A percentile compares a stretch with the other conserved stretches of the same genome.
Evolutionary conservation across 306 rosid species (phyloP).

Genomic region (Boehmeria nivea): DNA sequence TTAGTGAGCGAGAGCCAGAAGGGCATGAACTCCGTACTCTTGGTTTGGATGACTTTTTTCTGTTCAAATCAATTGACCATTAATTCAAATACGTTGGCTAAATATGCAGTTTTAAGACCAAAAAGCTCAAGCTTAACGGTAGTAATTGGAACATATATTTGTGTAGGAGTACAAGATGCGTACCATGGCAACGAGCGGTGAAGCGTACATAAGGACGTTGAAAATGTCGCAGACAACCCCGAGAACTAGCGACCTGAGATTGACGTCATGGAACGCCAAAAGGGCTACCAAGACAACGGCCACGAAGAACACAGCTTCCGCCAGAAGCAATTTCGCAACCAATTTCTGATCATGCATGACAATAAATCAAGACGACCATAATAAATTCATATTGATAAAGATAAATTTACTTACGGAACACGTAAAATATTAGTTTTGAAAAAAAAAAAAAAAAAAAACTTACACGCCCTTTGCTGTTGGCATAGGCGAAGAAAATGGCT

Average conservation of each 20-base stretch:
- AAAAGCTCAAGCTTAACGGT: not conserved
- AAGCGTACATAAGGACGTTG: slow-evolving; percentile 60
- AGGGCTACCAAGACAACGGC: slow-evolving; percentile 31
- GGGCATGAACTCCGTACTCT: slow-evolving; percentile 79
- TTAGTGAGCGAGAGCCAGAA: slow-evolving; percentile 63
- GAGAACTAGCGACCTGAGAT: slow-evolving; percentile 45
- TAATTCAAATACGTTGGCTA: too few species aligned
- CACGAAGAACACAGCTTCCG: slow-evolving; percentile 33
- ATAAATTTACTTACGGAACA: not conserved
- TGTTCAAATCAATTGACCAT: slow-evolving; percentile 22
- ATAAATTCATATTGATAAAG: not conserved
- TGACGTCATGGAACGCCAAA: slow-evolving; percentile 31
- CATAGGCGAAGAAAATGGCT: slow-evolving; percentile 34
- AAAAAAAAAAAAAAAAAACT: not conserved
- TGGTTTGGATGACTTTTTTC: slow-evolving; percentile 53
- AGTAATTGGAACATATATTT: not conserved
- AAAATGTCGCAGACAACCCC: slow-evolving; percentile 60
- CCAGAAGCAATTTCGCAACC: slow-evolving; percentile 4
- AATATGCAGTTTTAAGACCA: too few species aligned
- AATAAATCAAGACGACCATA: not conserved
- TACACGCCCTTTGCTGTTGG: slow-evolving; percentile 35
- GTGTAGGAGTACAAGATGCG: not conserved
- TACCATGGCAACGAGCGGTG: slow-evolving; percentile 74
- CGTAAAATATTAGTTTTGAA: not conserved
- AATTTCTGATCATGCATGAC: slow-evolving; percentile 34